Conservation (phyloP, 495 filamentous ascomycete species). For the Beverwykella pulmonaria region DNA sequence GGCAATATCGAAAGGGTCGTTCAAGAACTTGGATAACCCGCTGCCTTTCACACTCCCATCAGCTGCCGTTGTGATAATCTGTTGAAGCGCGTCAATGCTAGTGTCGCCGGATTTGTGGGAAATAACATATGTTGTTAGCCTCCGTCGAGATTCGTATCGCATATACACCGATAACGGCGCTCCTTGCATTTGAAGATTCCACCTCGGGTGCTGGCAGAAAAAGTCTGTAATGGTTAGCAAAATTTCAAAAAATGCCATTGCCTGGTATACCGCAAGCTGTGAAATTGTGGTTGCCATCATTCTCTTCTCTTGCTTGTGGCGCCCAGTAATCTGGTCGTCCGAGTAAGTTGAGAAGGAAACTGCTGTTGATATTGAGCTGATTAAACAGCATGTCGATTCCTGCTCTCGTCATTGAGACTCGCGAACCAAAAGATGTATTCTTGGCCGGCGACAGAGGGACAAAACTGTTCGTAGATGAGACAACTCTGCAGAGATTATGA, state of each 20-base stretch:
- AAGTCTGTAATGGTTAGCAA: background rate
- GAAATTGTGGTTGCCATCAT: background rate
- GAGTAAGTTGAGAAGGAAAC: background rate
- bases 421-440: background rate
- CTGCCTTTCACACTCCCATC: background rate
- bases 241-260: background rate
- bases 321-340: conserved; percentile 4
- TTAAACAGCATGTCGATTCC: background rate
- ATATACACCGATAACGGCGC: background rate
- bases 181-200: background rate
- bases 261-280: background rate
- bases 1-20: background rate
- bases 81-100: background rate
- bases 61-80: background rate
- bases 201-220: background rate
- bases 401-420: background rate
- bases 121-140: background rate
- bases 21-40: background rate
- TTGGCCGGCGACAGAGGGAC: too few species aligned
- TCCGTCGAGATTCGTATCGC: background rate
- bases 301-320: background rate
- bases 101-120: background rate
- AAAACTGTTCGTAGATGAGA: too few species aligned
- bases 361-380: background rate
- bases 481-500: too few species aligned